These are phyloP conservation scores for Haberlea rhodopensis DNA, from an alignment of 257 asterid genomes.

Conservation along the genomic window DNA sequence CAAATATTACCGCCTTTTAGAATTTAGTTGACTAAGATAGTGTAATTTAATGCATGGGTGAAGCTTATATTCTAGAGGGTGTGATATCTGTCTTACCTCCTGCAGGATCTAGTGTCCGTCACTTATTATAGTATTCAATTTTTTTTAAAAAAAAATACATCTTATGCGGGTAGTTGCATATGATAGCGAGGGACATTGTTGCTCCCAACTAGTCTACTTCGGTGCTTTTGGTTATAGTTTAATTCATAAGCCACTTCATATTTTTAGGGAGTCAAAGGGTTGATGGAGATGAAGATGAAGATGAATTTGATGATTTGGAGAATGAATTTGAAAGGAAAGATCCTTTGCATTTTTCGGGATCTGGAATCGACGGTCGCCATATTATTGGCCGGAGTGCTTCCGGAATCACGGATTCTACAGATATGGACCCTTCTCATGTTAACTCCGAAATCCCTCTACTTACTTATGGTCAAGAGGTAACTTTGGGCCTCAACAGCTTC, in stretches of 20 bases:
- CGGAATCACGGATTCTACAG: constrained; percentile 53
- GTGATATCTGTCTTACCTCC: too few species aligned
- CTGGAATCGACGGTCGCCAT: constrained; percentile 47
- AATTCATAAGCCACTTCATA: constrained; percentile 14
- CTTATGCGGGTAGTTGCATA: too few species aligned
- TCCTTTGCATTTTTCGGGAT: constrained; percentile 50
- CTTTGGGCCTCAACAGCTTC: constrained; percentile 1
- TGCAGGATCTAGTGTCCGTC: too few species aligned
- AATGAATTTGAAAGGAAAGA: constrained; percentile 51
- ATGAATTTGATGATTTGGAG: constrained; percentile 83
- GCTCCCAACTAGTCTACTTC: too few species aligned
- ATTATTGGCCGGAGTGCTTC: constrained; percentile 46
- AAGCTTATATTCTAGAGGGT: too few species aligned
- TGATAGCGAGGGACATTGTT: too few species aligned
- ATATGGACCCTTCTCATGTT: constrained; percentile 49
- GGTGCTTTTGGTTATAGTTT: neutral
- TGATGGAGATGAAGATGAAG: constrained; percentile 96
- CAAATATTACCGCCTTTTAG: too few species aligned
- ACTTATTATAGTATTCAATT: too few species aligned
- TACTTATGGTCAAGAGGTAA: constrained; percentile 89
- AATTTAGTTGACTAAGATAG: too few species aligned
- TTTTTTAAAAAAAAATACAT: too few species aligned
- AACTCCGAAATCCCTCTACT: constrained; percentile 75
- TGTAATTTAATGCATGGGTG: too few species aligned
- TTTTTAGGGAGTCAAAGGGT: constrained; percentile 76